phyloP scores from a whole-genome alignment of 2,329 filamentous ascomycete genomes.

The Fusarium buxicola region DNA sequence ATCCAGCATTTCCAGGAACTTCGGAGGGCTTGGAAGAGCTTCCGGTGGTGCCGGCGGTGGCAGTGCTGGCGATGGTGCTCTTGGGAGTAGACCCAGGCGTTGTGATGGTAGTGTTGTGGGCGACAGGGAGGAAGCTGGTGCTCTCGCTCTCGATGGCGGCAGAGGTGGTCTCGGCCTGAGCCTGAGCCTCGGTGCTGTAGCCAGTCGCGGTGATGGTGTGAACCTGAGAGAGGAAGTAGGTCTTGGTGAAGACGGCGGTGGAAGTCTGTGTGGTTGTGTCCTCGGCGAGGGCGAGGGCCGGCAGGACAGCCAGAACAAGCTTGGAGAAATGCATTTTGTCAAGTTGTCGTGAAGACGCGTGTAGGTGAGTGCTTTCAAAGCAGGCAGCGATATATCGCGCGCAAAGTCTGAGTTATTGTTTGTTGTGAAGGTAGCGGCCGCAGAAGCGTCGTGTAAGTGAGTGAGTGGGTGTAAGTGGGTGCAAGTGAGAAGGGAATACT shows the following conservation, averaged over 20 bases:
- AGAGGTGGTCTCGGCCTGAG: slow-evolving; percentile 26
- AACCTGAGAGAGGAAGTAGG: slow-evolving; percentile 62
- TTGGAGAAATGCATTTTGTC: slow-evolving; percentile 55
- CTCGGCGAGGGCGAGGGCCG: slow-evolving; percentile 63
- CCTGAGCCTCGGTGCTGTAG: slow-evolving; percentile 46
- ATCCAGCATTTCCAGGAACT: slow-evolving; percentile 56
- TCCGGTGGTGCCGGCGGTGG: slow-evolving; percentile 41
- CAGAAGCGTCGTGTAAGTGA: slow-evolving; percentile 35
- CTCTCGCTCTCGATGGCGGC: slow-evolving; percentile 30
- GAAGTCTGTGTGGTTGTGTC: slow-evolving; percentile 60
- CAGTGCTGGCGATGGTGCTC: slow-evolving; percentile 20
- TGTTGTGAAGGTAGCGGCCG: slow-evolving; percentile 17
- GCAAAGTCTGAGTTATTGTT: slow-evolving; percentile 14
- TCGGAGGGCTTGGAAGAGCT: slow-evolving; percentile 49
- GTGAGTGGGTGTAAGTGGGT: slow-evolving; percentile 23
- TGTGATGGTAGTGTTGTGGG: slow-evolving; percentile 46
- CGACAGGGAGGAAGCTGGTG: slow-evolving; percentile 31
- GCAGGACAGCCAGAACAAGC: slow-evolving; percentile 63
- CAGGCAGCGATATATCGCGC: slow-evolving; percentile 29
- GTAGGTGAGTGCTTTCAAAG: slow-evolving; percentile 44
- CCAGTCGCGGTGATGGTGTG: slow-evolving; percentile 53
- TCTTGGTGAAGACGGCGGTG: slow-evolving; percentile 64
- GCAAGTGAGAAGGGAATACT: slow-evolving; percentile 40
- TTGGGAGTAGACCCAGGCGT: slow-evolving; percentile 40
- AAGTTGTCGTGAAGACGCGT: slow-evolving; percentile 24